Percentiles rank a stretch among this genome's conserved stretches.
Evolutionary conservation across 2,329 filamentous ascomycete species (phyloP).

Genomic region (Coniochaeta hoffmannii): DNA sequence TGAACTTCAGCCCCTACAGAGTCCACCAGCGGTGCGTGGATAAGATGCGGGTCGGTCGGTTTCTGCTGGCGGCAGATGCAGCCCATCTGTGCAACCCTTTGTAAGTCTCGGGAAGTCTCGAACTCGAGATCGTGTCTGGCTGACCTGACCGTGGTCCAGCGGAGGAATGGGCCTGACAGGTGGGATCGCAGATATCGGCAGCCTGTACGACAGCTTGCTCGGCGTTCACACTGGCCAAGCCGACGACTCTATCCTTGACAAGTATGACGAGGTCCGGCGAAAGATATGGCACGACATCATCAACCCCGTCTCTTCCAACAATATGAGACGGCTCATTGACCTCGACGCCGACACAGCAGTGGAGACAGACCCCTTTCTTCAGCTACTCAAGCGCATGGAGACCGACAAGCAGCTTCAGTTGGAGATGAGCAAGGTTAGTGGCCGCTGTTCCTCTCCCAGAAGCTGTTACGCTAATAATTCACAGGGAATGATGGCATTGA

Average conservation of each 20-base stretch:
- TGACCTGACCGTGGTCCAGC: slow-evolving; percentile 8
- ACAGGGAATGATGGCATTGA: slow-evolving; percentile 7
- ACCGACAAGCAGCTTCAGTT: slow-evolving; percentile 6
- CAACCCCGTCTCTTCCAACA: slow-evolving; percentile 13
- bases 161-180: slow-evolving; percentile 42
- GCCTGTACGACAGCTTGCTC: slow-evolving; percentile 37
- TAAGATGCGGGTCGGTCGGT: slow-evolving; percentile 36
- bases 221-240: slow-evolving; percentile 30
- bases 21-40: slow-evolving; percentile 42
- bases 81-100: slow-evolving; percentile 47
- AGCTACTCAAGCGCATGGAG: slow-evolving; percentile 11
- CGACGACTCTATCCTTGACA: slow-evolving; percentile 32
- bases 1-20: slow-evolving; percentile 39
- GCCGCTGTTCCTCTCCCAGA: not conserved
- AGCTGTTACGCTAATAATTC: slow-evolving; percentile 6
- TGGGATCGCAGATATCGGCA: slow-evolving; percentile 39
- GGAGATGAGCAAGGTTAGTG: slow-evolving; percentile 9
- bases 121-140: not conserved
- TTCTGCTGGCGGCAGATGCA: slow-evolving; percentile 43
- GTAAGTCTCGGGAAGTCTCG: slow-evolving; percentile 18
- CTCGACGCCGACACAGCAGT: slow-evolving; percentile 13
- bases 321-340: slow-evolving; percentile 14
- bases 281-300: slow-evolving; percentile 24
- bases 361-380: slow-evolving; percentile 17
- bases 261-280: slow-evolving; percentile 29